These are phyloP conservation scores for Biancaea sappan DNA, from an alignment of 306 rosid genomes.

Conservation along the genomic window DNA sequence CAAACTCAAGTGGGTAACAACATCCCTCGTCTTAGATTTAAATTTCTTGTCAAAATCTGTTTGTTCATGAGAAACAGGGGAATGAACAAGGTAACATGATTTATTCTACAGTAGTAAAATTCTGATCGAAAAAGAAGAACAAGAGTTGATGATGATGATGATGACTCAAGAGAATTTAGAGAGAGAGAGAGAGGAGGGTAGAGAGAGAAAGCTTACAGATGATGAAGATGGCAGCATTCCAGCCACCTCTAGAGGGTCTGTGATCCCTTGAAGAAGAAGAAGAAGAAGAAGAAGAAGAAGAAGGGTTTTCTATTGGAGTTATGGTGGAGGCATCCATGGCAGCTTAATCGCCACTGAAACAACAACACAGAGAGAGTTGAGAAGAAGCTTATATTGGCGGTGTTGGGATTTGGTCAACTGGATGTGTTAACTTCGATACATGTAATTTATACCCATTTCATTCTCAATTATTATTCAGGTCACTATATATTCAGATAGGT, in stretches of 20 bases:
- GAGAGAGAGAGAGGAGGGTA: not conserved
- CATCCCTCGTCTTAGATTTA: no score
- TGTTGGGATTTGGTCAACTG: not conserved
- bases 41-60: no score
- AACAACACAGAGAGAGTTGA: not conserved
- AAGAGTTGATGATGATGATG: not conserved
- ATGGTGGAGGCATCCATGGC: not conserved
- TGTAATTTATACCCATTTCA: no score
- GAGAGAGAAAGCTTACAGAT: conserved; percentile 37
- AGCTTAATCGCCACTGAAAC: not conserved
- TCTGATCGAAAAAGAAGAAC: no score
- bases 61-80: not conserved
- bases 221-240: conserved; percentile 65
- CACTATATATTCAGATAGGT: not conserved
- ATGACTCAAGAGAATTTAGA: no score
- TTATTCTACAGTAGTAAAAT: no score
- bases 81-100: no score
- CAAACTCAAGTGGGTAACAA: no score
- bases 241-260: conserved; percentile 44
- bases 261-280: not conserved
- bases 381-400: not conserved
- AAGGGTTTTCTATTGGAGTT: not conserved
- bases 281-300: no score
- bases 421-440: not conserved
- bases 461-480: no score